These are phyloP conservation scores for Phycomyces nitens DNA, from an alignment of 192 early-diverging fungal genomes.

Conservation along the genomic window DNA sequence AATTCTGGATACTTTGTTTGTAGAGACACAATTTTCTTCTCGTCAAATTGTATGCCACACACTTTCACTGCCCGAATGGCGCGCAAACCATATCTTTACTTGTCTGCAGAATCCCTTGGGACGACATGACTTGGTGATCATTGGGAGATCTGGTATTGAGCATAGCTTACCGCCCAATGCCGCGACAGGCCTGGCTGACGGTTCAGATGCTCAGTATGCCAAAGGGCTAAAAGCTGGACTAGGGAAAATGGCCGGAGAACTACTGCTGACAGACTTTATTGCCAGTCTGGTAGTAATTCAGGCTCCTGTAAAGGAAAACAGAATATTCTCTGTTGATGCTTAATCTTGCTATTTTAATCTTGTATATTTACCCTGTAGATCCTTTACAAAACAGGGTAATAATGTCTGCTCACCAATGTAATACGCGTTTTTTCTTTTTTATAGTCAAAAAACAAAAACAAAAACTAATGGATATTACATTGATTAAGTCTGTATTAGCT, in stretches of 20 bases:
- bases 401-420: too few species aligned
- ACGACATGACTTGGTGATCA: slow-evolving; percentile 29
- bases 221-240: slow-evolving; percentile 24
- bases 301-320: slow-evolving; percentile 1
- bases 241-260: slow-evolving; percentile 37
- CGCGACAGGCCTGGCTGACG: slow-evolving; percentile 4
- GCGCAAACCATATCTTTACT: background rate
- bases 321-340: background rate
- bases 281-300: slow-evolving; percentile 50
- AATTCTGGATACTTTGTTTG: slow-evolving; percentile 25
- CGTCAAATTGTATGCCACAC: background rate
- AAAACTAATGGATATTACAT: too few species aligned
- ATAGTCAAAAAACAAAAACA: too few species aligned
- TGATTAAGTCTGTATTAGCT: too few species aligned
- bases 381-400: too few species aligned
- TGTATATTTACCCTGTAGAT: too few species aligned
- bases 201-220: slow-evolving; percentile 25
- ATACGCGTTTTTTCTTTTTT: too few species aligned
- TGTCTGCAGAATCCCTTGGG: slow-evolving; percentile 38
- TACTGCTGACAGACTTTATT: slow-evolving; percentile 38
- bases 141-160: slow-evolving; percentile 11
- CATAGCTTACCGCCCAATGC: background rate
- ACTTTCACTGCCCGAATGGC: background rate
- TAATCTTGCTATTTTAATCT: background rate
- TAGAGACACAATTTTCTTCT: background rate